Base-by-base conservation (phyloP, 2,329 filamentous ascomycete genomes). In the Allantophomopsis lycopodina region DNA sequence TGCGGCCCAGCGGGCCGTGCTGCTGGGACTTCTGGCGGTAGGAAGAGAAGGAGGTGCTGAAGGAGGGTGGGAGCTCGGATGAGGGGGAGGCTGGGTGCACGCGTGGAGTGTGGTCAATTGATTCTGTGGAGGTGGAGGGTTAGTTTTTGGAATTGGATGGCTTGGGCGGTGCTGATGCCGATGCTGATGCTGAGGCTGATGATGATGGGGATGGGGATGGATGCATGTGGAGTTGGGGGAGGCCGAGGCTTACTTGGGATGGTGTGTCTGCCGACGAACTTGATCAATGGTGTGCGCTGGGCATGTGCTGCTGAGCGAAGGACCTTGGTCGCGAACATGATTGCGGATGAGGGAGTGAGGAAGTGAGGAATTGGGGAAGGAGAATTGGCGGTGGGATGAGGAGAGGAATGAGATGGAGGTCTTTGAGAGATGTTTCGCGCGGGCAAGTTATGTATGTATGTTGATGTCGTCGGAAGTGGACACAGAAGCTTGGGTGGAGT, bases 1-100 rank as follows among this genome's bases (percentile, higher is more conserved):
- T 40, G 46, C 54, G 48, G 47, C 53, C 61, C 21, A 77, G 62
- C 17, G 73, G 73, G 39, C 73, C 73, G 54, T 77, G 73, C 50
- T 75, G 71, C 48, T 69, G 68, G 18, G 71, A 72, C 48, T 70
- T 65, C 49, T 73, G 63, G 50, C 73, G 64, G 62, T 77, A 77
- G 48, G 64, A 61, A 44, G 71, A 71, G 59, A 77, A 77, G 31
- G 70, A 73, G 14, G 48, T 40, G n/a, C 50, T 45, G 55, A 76
- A 77, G 32, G 70, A 72, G 44, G 68, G 64, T 18, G 73, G 73
- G 21, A 77, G 69, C 36, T 61, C 55, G 46, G 64, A 55, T 39
- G 62, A 60, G 36, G 71, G 70, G 32, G 71, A 66, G 34, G 69
- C 71, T 34, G 73, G 73, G 57, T 76, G 73, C 41, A 61, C 60